Evolutionary conservation across 2,329 filamentous ascomycete species (phyloP).

Genomic region (Diaporthe sp.): DNA sequence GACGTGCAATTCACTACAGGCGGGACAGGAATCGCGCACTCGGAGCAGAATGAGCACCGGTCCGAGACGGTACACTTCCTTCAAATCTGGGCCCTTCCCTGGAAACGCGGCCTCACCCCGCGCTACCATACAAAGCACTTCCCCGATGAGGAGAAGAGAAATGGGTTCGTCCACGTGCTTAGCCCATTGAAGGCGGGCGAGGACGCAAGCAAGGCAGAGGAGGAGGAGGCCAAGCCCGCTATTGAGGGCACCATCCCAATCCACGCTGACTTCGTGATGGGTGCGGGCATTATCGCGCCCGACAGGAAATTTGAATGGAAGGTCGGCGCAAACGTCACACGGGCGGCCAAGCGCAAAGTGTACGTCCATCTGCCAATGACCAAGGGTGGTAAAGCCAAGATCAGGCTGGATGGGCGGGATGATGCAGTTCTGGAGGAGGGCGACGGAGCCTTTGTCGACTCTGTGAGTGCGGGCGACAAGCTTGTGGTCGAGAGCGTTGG

Average conservation of each 20-base stretch:
- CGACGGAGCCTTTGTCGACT: conserved; percentile 81
- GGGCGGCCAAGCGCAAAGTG: conserved; percentile 73
- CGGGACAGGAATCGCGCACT: conserved; percentile 84
- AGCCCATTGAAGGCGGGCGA: conserved; percentile 77
- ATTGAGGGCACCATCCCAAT: conserved; percentile 80
- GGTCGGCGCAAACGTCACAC: conserved; percentile 65
- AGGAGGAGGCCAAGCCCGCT: conserved; percentile 70
- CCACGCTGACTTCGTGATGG: conserved; percentile 87
- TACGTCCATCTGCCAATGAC: conserved; percentile 86
- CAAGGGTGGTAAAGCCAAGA: conserved; percentile 77
- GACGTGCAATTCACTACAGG: conserved; percentile 93
- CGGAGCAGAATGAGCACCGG: conserved; percentile 82
- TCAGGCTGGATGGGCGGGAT: conserved; percentile 74
- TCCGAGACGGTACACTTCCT: conserved; percentile 82
- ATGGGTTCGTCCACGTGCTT: conserved; percentile 78
- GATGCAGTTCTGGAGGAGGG: conserved; percentile 78
- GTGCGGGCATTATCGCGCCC: conserved; percentile 77
- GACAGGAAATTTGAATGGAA: conserved; percentile 76
- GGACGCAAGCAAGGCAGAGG: conserved; percentile 69
- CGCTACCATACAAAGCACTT: conserved; percentile 82
- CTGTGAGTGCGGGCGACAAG: conserved; percentile 71
- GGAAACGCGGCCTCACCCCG: conserved; percentile 77
- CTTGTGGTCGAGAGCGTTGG: conserved; percentile 75
- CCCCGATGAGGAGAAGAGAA: conserved; percentile 76
- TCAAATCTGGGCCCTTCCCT: conserved; percentile 89